A percentile compares a stretch with the other conserved stretches of the same genome.
Evolutionary conservation across 805 yeast genomes (phyloP).

Genomic region (Lachancea dasiensis): DNA sequence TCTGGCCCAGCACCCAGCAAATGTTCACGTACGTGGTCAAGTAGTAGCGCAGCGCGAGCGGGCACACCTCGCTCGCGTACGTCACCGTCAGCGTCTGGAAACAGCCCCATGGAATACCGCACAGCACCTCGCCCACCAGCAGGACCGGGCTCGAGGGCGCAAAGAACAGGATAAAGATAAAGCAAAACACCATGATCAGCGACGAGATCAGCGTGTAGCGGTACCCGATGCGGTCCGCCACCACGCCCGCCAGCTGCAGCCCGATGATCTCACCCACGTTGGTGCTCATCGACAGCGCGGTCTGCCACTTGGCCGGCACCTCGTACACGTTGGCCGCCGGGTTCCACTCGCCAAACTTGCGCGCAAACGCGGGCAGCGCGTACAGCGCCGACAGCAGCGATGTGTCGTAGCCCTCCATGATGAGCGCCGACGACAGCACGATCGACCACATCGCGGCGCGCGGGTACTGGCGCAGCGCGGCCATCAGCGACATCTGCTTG

Average conservation of each 20-base stretch:
- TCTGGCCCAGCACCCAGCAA: constrained; percentile 53
- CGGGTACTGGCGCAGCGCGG: constrained; percentile 38
- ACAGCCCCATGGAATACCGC: constrained; percentile 49
- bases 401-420: constrained; percentile 46
- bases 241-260: constrained; percentile 38
- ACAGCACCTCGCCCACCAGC: constrained; percentile 38
- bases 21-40: constrained; percentile 44
- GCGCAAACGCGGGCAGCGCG: constrained; percentile 40
- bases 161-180: constrained; percentile 43
- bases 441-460: constrained; percentile 43
- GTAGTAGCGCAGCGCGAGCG: constrained; percentile 43
- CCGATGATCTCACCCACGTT: constrained; percentile 41
- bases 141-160: constrained; percentile 37
- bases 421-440: constrained; percentile 37
- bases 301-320: constrained; percentile 39
- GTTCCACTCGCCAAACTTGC: constrained; percentile 35
- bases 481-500: constrained; percentile 23
- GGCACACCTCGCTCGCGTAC: constrained; percentile 52
- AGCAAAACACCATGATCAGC: constrained; percentile 30
- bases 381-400: constrained; percentile 37
- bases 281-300: constrained; percentile 25
- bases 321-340: constrained; percentile 25
- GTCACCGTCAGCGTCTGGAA: constrained; percentile 46
- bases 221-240: constrained; percentile 44
- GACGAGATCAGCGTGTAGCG: constrained; percentile 34